Base-by-base conservation (phyloP, 2,329 filamentous ascomycete genomes). In the Fusarium euwallaceae region DNA sequence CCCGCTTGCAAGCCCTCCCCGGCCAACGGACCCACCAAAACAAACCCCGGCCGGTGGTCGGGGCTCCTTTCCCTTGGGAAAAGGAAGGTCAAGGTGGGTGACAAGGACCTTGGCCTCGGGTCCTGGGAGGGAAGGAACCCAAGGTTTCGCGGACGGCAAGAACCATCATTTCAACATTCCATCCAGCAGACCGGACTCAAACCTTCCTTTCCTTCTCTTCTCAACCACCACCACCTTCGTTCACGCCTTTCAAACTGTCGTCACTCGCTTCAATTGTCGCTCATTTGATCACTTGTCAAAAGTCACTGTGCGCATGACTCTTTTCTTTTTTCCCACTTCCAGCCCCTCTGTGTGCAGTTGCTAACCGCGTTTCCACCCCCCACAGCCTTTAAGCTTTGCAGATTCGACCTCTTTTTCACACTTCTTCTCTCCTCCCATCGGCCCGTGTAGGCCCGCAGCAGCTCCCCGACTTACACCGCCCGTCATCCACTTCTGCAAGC, bases 381-480 rank as follows among this genome's bases (percentile, higher is more conserved):
- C 48, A 64, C 67, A 76, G 74, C 66, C 60, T 69, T 70, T 55
- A 67, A 67, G 60, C 51, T 53, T 62, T 51, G 39, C 43, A 63
- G 60, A 65, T 51, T 70, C 64, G 53, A 69, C 70, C 55, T 72
- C 65, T 69, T n/a, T 60, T 74, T 62, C 51, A 67, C 67, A 34
- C 66, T 17, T 55, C 27, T 69, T 55, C 27, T 69, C 65, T 70
- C 60, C 55, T 61, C 48, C 48, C 67, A 62, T 64, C 63, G 67
- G 60, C 68, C 73, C 73, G 73, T 71, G 67, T 71, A 69, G 67
- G 74, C 67, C 74, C 75, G 69, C 74, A 73, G 65, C 69, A 71
- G 66, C 67, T 78, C 64, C 59, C 76, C 70, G 75, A 78, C 76
- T 78, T 78, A 78, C 76, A 78, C 76, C 76, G 76, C 76, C 75